Percentiles rank a stretch among this genome's conserved stretches.
These are phyloP conservation scores for Solanum aculeatissimum DNA, from an alignment of 305 asterid species.

Conservation along the genomic window DNA sequence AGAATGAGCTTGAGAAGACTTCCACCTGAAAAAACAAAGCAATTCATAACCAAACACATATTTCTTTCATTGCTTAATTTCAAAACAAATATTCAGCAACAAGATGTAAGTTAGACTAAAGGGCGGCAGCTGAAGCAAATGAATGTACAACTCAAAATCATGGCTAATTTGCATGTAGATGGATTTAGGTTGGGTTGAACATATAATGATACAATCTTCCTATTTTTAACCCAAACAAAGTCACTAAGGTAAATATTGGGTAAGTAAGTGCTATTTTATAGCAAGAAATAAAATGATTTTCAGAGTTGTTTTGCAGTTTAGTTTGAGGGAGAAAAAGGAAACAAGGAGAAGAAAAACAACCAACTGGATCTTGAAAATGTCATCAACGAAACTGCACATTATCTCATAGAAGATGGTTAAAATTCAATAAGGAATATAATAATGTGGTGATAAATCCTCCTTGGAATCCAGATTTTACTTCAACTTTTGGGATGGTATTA, in stretches of 20 bases:
- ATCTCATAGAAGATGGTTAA: not conserved
- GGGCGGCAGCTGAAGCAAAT: not conserved
- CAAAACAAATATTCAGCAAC: not conserved
- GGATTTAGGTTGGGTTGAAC: not conserved
- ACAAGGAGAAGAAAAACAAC: not conserved
- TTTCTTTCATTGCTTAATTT: not conserved
- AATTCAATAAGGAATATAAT: not conserved
- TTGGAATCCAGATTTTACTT: not conserved
- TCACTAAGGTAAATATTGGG: not conserved
- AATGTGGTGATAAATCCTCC: not conserved
- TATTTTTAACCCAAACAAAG: not conserved
- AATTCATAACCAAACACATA: not conserved
- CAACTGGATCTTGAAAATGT: not conserved
- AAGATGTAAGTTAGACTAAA: not conserved
- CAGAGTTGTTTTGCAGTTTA: not conserved
- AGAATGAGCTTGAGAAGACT: conserved; percentile 2
- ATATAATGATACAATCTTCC: not conserved
- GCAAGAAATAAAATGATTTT: not conserved
- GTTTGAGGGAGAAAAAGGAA: not conserved
- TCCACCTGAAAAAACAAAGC: conserved; percentile 1
- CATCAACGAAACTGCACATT: not conserved
- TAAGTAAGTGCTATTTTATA: not conserved
- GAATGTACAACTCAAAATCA: not conserved
- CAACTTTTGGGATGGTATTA: not conserved
- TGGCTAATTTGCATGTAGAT: not conserved